Evolutionary conservation across 129 eudicot genomes (phyloP).

Genomic region (Pseudognaphalium luteoalbum): DNA sequence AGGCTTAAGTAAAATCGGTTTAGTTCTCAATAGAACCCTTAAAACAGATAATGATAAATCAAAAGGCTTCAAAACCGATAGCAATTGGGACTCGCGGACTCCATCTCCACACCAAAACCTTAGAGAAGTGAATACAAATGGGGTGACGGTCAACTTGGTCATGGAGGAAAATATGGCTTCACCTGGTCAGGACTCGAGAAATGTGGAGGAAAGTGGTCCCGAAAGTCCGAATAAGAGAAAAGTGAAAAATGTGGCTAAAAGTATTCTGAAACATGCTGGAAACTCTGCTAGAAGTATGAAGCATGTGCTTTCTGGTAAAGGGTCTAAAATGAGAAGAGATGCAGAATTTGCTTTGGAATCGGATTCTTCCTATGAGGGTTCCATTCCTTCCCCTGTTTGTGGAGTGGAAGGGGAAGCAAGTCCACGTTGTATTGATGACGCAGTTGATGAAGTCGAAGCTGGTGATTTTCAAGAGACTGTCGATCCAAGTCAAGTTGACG

Average conservation of each 20-base stretch:
- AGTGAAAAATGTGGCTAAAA: constrained; percentile 59
- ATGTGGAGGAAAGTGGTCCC: constrained; percentile 36
- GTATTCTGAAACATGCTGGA: constrained; percentile 64
- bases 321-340: constrained; percentile 39
- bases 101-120: constrained; percentile 62
- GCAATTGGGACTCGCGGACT: constrained; percentile 31
- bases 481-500: neutral
- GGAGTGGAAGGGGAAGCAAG: constrained; percentile 29
- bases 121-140: constrained; percentile 49
- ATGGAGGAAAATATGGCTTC: constrained; percentile 46
- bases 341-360: constrained; percentile 43
- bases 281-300: constrained; percentile 68
- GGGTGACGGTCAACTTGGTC: constrained; percentile 53
- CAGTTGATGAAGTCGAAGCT: constrained; percentile 15
- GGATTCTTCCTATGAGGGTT: constrained; percentile 54
- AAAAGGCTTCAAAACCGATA: constrained; percentile 20
- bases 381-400: constrained; percentile 41
- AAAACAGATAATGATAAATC: constrained; percentile 25
- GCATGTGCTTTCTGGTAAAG: constrained; percentile 54
- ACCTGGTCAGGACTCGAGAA: constrained; percentile 29
- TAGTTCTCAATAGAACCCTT: constrained; percentile 31
- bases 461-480: neutral
- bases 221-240: constrained; percentile 42
- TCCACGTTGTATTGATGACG: constrained; percentile 13
- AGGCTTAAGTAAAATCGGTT: constrained; percentile 40